phyloP scores from a whole-genome alignment of 2,329 filamentous ascomycete species.

The Alternaria viburni region DNA sequence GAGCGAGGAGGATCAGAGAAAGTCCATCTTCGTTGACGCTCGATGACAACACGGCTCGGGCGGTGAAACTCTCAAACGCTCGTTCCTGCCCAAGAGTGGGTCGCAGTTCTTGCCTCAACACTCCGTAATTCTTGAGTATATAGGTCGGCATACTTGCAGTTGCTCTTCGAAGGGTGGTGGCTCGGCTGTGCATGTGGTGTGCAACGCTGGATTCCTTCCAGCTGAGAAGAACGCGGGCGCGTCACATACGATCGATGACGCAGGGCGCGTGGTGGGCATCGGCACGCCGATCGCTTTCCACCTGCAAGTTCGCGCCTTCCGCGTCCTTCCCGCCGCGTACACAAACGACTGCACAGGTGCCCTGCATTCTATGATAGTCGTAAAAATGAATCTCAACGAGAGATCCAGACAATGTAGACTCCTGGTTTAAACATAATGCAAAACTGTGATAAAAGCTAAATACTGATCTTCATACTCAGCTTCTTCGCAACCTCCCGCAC shows the following conservation, averaged over 20 bases:
- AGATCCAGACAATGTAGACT: too few species aligned
- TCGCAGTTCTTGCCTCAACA: neutral
- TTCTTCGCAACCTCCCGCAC: neutral
- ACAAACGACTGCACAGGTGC: neutral
- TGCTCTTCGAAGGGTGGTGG: neutral
- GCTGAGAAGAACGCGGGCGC: slow-evolving; percentile 1
- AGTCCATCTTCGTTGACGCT: slow-evolving; percentile 7
- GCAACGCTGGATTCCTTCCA: slow-evolving; percentile 4
- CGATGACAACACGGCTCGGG: slow-evolving; percentile 1
- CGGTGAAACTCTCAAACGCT: slow-evolving; percentile 5
- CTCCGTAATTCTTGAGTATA: neutral
- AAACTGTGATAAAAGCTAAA: neutral
- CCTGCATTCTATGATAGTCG: neutral
- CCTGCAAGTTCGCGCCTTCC: neutral
- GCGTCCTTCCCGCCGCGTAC: neutral
- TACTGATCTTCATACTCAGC: neutral
- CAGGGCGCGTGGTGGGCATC: neutral
- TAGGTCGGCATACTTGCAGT: slow-evolving; percentile 19
- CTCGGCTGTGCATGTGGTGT: neutral
- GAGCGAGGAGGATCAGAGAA: neutral
- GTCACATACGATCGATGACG: neutral
- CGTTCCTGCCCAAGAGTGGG: slow-evolving; percentile 8
- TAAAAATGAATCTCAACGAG: neutral
- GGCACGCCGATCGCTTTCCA: neutral
- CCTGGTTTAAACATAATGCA: neutral